Conservation (phyloP, 306 rosid genomes). For the Abrus precatorius region DNA sequence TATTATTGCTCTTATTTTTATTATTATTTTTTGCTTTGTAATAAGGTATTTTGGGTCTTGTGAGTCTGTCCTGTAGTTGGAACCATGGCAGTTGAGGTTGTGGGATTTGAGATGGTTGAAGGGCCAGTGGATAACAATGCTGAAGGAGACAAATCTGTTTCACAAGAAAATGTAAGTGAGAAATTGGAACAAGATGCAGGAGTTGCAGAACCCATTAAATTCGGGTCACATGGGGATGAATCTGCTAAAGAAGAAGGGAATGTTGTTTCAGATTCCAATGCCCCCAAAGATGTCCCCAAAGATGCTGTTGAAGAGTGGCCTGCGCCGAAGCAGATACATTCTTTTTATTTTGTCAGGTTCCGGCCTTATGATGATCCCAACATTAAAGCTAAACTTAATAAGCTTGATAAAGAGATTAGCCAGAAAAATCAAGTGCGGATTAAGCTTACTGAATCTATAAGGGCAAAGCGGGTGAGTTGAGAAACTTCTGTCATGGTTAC, state of each 20-base stretch:
- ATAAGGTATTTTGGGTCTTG: conserved; percentile 53
- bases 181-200: conserved; percentile 57
- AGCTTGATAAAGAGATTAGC: conserved; percentile 68
- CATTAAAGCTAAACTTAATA: conserved; percentile 70
- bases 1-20: neutral
- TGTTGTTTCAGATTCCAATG: conserved; percentile 55
- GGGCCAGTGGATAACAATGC: conserved; percentile 66
- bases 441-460: conserved; percentile 67
- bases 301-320: conserved; percentile 92
- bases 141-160: conserved; percentile 60
- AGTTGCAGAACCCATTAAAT: conserved; percentile 58
- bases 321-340: conserved; percentile 71
- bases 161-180: conserved; percentile 69
- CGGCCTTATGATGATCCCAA: conserved; percentile 76
- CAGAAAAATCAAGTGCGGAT: conserved; percentile 72
- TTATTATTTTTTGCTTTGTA: conserved; percentile 12
- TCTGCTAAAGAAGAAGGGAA: conserved; percentile 59
- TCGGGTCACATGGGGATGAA: conserved; percentile 77
- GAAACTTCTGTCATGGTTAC: conserved; percentile 26
- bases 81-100: conserved; percentile 82
- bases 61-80: conserved; percentile 54
- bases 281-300: conserved; percentile 68
- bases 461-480: conserved; percentile 80
- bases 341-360: conserved; percentile 72
- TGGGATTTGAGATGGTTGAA: conserved; percentile 86